Evolutionary conservation across 2,329 filamentous ascomycete genomes (phyloP).

Genomic region (Kalmusia sp.): DNA sequence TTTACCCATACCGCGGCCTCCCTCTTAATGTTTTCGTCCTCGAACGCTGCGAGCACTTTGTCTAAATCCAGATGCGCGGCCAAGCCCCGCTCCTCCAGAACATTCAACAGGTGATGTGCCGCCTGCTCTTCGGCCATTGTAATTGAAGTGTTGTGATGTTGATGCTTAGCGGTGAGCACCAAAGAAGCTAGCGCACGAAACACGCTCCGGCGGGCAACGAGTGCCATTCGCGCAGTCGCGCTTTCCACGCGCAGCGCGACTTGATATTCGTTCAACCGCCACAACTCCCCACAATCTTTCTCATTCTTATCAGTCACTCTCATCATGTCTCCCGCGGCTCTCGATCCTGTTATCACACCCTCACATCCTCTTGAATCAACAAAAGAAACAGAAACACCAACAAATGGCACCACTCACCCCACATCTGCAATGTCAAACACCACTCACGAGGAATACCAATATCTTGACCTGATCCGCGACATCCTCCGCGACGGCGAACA

Average conservation of each 20-base stretch:
- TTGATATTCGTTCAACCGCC: not conserved
- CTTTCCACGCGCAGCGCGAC: constrained; percentile 34
- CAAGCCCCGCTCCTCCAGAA: constrained; percentile 54
- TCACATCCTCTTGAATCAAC: constrained; percentile 25
- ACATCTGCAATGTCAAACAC: constrained; percentile 13
- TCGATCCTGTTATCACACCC: constrained; percentile 32
- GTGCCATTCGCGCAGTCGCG: constrained; percentile 40
- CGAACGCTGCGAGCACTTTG: constrained; percentile 57
- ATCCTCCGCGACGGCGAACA: constrained; percentile 86
- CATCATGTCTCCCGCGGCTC: constrained; percentile 36
- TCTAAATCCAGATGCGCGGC: constrained; percentile 49
- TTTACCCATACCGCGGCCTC: constrained; percentile 54
- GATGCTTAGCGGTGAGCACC: constrained; percentile 31
- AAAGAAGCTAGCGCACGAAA: constrained; percentile 20
- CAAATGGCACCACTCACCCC: constrained; percentile 11
- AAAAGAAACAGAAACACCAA: constrained; percentile 19
- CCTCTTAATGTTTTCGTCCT: constrained; percentile 49
- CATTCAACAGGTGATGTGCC: constrained; percentile 52
- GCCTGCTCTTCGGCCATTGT: constrained; percentile 44
- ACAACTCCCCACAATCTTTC: not conserved
- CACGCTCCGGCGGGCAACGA: constrained; percentile 25
- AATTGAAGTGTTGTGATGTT: constrained; percentile 15
- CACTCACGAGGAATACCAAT: constrained; percentile 88
- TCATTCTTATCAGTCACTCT: not conserved
- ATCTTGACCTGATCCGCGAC: constrained; percentile 84